Base-by-base conservation (phyloP, 257 asterid genomes). In the Verbascum thapsus region DNA sequence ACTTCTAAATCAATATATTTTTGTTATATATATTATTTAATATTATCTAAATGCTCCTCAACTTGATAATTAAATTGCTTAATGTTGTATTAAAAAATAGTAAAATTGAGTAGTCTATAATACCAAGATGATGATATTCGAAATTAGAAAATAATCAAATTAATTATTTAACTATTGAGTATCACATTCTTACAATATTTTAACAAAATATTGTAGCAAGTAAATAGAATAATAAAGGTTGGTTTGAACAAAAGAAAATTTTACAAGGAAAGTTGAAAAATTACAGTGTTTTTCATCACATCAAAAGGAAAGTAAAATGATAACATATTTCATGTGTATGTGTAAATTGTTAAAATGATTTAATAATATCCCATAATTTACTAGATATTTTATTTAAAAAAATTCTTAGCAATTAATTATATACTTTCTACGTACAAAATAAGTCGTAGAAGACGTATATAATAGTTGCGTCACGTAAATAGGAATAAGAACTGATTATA, bases 201-300 rank as follows among this genome's bases (percentile, higher is more conserved):
- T 26, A 2, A 9, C 11, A 49, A 4, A 19, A 30, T 49, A 17
- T 30, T 35, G 30, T 42, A 23, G 43, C 10, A 42, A 60, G 40
- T 23, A 3, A 13, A 19, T 35, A 50, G 22, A 50, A 26, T 5
- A 42, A n/a, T 42, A 3, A 56, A 32, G n/a, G 42, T 53, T 53
- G 4, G 34, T 49, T 23, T 7, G 10, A 38, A 57, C 16, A 23
- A 22, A 39, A 37, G 2, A 19, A 19, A 20, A 6, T 39, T 18
- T 32, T 48, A 43, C 53, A 50, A 13, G 71, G 71, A 49, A 71
- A 49, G 66, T 71, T 65, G 72, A 71, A 71, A 38, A 13, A 18
- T 54, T 54, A 55, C 9, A 9, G 44, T 35, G 20, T 16, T 49
- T 16, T 39, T 39, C 58, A 26, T 38, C 0, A 15, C 20, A 15